Base-by-base conservation (phyloP, 164 flowering plant genomes). In the Chloranthus sessilifolius region DNA sequence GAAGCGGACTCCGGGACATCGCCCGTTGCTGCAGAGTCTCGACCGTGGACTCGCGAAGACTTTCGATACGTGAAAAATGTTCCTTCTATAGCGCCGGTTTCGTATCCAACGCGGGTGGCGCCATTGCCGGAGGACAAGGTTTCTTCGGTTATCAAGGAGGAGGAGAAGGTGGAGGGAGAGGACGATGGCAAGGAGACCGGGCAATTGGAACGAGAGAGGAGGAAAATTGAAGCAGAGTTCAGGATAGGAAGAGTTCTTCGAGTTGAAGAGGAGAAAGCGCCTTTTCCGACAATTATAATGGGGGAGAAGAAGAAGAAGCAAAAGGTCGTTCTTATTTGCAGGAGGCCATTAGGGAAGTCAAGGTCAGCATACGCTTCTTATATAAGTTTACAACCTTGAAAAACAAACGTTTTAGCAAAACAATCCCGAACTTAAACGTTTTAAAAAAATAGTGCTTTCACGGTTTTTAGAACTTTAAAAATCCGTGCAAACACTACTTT, bases 291-390 rank as follows among this genome's bases (percentile, higher is more conserved):
- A 17, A 45, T 86, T 51, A 71, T 92, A 29, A 79, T 61, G 67
- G 74, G 61, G 27, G 80, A 75, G 67, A 74, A 75, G 78, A n/a
- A n/a, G n/a, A 81, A 70, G 64, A 68, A 70, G 49, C 59, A 46
- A 47, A 77, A 62, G 69, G 61, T 59, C n/a, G 47, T 77, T 55
- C 62, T 76, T 61, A 92, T 70, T 65, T 92, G 61, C 69, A 54
- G 49, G 97, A 92, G 23, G 99, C 97, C 8, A 76, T 92, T 52
- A 72, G 64, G 37, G 76, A 64, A 47, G 80, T 86, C 53, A 92
- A 88, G 99, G 99, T 88, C 70, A 58, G 78, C 69, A 11, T 11
- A n/a, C 19, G 11, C 17, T 29, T 11, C n/a, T n/a, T n/a, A n/a
- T n/a, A n/a, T n/a, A n/a, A n/a, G n/a, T n/a, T n/a, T n/a, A n/a